A percentile compares a stretch with the other conserved stretches of the same genome.
Evolutionary conservation across 176 grass and related monocot genomes (phyloP).

Genomic region (sorghum (Sorghum bicolor)): DNA sequence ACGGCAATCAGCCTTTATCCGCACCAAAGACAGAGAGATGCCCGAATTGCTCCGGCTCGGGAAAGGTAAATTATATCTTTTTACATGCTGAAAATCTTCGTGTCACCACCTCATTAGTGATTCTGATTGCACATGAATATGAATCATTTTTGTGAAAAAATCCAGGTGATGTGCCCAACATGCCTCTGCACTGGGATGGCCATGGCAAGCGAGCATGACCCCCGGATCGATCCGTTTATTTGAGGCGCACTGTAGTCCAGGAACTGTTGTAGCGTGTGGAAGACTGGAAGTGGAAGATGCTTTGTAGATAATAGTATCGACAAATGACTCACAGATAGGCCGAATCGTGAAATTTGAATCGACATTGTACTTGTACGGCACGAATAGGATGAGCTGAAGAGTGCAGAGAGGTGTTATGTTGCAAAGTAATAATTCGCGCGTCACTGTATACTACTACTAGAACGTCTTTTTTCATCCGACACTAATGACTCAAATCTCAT

Average conservation of each 20-base stretch:
- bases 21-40: conserved; percentile 82
- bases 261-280: conserved; percentile 1
- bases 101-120: neutral
- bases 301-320: conserved; percentile 48
- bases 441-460: neutral
- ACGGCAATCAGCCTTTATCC: conserved; percentile 54
- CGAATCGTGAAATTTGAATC: neutral
- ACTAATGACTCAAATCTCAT: neutral
- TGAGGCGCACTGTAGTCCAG: conserved; percentile 11
- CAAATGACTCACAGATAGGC: neutral
- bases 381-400: conserved; percentile 15
- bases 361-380: conserved; percentile 13
- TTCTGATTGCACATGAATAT: neutral
- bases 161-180: conserved; percentile 99
- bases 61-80: conserved; percentile 55
- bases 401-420: conserved; percentile 24
- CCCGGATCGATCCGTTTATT: conserved; percentile 90
- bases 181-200: conserved; percentile 99
- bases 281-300: neutral
- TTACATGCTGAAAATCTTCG: neutral
- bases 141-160: conserved; percentile 1
- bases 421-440: conserved; percentile 18
- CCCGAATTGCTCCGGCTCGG: conserved; percentile 90
- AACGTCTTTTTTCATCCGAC: neutral
- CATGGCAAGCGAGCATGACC: conserved; percentile 98